Base-by-base conservation (phyloP, 352 stramenopile genomes). In the Globisporangium lucens region DNA sequence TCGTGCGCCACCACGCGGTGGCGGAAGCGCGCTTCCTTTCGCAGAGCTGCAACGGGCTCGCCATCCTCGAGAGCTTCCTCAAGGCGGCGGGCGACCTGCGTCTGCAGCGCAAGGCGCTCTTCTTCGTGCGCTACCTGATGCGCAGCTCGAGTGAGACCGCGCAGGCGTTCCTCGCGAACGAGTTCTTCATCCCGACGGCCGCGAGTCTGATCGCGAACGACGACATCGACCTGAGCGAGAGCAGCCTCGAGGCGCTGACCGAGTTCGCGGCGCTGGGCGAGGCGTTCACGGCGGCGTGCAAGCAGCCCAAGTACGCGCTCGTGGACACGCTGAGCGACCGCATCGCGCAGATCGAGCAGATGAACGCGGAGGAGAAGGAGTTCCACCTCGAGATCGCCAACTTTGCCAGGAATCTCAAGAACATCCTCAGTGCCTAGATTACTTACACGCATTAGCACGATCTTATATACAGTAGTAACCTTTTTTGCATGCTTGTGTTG, bases 91-190 rank as follows among this genome's bases (percentile, higher is more conserved):
- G 15, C 17, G 88, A 94, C 69, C 67, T 94, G 49, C 82, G 85
- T 4, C 72, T 96, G 58, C 82, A 93, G 70, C 86, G 88, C 67
- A 94, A 93, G 70, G 75, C 88, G 65, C 74, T 96, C 12, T 96
- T 96, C 68, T 88, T 96, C 58, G 67, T 93, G 65, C 85, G 86
- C 17, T 94, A 93, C 72, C 67, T 96, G 10, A 85, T 91, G 56
- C 78, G 83, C 66, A 90, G 77, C 53, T 83, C 77, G 7, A 75
- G 75, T 3, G 70, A 72, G 22, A 93, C 83, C 20, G 83, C 83
- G 0, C 73, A 86, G 56, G 35, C 76, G 13, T 68, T 94, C 30
- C 64, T 88, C 5, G 69, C 66, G 35, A 57, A 76, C 22, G 76
- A 70, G 30, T 78, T 83, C 30, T 92, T 80, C 61, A 62, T 95